Percentiles rank a stretch among this genome's conserved stretches.
Evolutionary conservation across 805 yeast genomes (phyloP).

Genomic region (Teunomyces funiuensis): DNA sequence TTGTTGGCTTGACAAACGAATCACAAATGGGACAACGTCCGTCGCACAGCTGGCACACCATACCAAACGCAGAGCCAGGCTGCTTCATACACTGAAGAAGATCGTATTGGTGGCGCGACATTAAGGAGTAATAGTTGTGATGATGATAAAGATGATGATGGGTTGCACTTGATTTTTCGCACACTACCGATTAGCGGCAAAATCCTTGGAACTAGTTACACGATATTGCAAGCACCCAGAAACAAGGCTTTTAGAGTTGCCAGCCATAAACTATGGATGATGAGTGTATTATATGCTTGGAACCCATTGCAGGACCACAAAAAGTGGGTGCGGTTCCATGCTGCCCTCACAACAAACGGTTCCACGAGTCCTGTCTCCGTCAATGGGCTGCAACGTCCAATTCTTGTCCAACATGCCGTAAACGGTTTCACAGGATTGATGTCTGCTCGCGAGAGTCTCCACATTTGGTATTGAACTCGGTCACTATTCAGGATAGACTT

Average conservation of each 20-base stretch:
- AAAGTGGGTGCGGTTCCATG: conserved; percentile 11
- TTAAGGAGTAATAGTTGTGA: conserved; percentile 19
- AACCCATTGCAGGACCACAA: conserved; percentile 11
- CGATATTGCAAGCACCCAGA: neutral
- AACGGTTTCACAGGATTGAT: conserved; percentile 40
- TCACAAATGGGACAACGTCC: conserved; percentile 92
- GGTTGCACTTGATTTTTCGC: neutral
- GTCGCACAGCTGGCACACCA: conserved; percentile 81
- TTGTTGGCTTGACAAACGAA: conserved; percentile 71
- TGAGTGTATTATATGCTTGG: conserved; percentile 66
- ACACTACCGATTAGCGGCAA: neutral
- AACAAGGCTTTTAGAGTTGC: neutral
- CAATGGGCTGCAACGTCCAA: conserved; percentile 59
- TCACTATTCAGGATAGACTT: conserved; percentile 31
- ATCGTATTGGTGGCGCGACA: conserved; percentile 92
- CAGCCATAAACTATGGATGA: conserved; percentile 10
- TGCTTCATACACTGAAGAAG: conserved; percentile 79
- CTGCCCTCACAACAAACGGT: conserved; percentile 21
- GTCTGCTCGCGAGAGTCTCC: conserved; percentile 16
- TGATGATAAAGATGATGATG: neutral
- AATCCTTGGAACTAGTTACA: neutral
- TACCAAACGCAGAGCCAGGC: conserved; percentile 73
- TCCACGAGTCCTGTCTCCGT: conserved; percentile 56
- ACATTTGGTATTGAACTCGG: neutral
- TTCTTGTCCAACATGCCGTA: conserved; percentile 63